Evolutionary conservation across 2,329 filamentous ascomycete genomes (phyloP).

Genomic region (Xylariaceae sp.): DNA sequence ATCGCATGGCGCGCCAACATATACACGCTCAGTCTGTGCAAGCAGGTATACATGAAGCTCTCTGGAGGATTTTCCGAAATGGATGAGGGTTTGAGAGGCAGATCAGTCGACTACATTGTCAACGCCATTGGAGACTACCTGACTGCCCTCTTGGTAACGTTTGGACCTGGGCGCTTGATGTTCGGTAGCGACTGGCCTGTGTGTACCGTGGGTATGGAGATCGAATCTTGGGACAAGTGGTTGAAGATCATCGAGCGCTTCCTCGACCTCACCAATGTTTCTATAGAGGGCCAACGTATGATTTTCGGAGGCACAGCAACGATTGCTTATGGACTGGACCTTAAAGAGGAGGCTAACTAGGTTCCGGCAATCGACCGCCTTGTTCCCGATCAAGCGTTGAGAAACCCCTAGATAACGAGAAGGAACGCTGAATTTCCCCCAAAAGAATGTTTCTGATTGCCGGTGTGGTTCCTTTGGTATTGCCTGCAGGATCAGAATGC

Average conservation of each 20-base stretch:
- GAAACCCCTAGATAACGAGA: not conserved
- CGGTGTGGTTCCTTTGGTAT: not conserved
- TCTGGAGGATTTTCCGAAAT: slow-evolving; percentile 84
- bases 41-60: slow-evolving; percentile 83
- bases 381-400: not conserved
- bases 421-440: not conserved
- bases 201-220: slow-evolving; percentile 64
- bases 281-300: slow-evolving; percentile 58
- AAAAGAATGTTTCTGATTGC: not conserved
- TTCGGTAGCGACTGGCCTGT: slow-evolving; percentile 95
- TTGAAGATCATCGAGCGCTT: slow-evolving; percentile 65
- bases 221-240: slow-evolving; percentile 74
- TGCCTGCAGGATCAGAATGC: not conserved
- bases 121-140: slow-evolving; percentile 68
- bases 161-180: slow-evolving; percentile 73
- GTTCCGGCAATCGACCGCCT: not conserved
- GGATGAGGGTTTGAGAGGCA: slow-evolving; percentile 50
- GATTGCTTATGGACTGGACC: slow-evolving; percentile 62
- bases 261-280: slow-evolving; percentile 61
- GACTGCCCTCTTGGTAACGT: slow-evolving; percentile 64
- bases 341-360: not conserved
- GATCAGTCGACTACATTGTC: slow-evolving; percentile 57
- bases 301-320: slow-evolving; percentile 73
- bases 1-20: slow-evolving; percentile 68
- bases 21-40: slow-evolving; percentile 61